Base-by-base conservation (phyloP, 495 filamentous ascomycete species). In the Penicillium ucsense region DNA sequence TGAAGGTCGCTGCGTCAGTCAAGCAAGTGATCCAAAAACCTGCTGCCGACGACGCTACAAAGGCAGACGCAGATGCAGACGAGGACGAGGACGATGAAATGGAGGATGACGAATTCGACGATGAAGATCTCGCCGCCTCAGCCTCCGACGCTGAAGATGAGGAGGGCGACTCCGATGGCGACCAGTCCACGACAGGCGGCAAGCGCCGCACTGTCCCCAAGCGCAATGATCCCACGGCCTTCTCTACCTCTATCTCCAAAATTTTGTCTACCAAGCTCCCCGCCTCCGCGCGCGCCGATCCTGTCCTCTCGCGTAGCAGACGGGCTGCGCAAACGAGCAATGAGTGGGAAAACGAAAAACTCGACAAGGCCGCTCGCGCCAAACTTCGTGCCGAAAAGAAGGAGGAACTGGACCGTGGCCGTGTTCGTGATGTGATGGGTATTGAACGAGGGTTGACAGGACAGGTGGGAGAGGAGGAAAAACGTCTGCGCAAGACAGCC, bases 201-300 rank as follows among this genome's bases (percentile, higher is more conserved):
- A 65, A 57, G 33, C 49, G 54, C 28, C 62, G 56, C 42, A 40
- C 52, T 28, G 52, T 72, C 9, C 49, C 64, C 5, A 92, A 95
- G 63, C 86, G 89, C 51, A 91, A 95, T 63, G 90, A 98, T 66
- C 89, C 92, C 8, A 69, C 75, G 46, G 88, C 85, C 40, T 96
- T 98, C 69, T 86, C 89, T 6, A 89, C 81, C 27, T 91, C 89
- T 35, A 92, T 98, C 59, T 81, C 83, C 54, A 89, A 89, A 59
- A 97, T 98, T 67, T 76, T 98, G 20, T 74, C 77, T 31, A 86
- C 85, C 46, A 97, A 97, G 68, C 74, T 97, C 3, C 82, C 89
- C 0, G 81, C 77, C 6, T 76, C 83, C 9, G 83, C 86, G 49
- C 85, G 90, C 12, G 73, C 78, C 37, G 94, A 98, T 56, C 94